These are phyloP conservation scores for Cryphonectria nitschkei DNA, from an alignment of 2,329 filamentous ascomycete species.

Conservation along the genomic window DNA sequence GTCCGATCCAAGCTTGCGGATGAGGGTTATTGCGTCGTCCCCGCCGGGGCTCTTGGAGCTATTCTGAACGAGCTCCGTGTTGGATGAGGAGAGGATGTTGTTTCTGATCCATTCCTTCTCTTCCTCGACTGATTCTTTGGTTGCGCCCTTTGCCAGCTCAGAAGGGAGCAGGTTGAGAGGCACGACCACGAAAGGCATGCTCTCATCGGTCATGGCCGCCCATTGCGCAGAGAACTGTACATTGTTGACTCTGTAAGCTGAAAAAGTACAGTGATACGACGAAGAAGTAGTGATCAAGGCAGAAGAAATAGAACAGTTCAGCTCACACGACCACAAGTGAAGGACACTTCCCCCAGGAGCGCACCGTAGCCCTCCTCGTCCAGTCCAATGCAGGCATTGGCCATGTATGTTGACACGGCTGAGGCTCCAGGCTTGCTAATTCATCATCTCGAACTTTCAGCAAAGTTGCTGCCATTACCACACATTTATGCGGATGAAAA, in stretches of 20 bases:
- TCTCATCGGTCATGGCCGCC: slow-evolving; percentile 43
- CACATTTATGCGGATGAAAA: not conserved
- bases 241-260: not conserved
- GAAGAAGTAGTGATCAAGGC: not conserved
- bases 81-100: slow-evolving; percentile 43
- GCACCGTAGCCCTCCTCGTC: slow-evolving; percentile 46
- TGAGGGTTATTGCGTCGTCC: slow-evolving; percentile 42
- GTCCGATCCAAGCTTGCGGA: slow-evolving; percentile 49
- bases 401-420: slow-evolving; percentile 49
- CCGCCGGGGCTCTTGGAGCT: slow-evolving; percentile 34
- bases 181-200: slow-evolving; percentile 41
- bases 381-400: slow-evolving; percentile 48
- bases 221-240: slow-evolving; percentile 45
- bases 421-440: slow-evolving; percentile 51
- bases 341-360: slow-evolving; percentile 48
- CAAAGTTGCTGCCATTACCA: not conserved
- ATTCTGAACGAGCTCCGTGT: slow-evolving; percentile 41
- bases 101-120: slow-evolving; percentile 45
- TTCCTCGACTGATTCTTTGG: slow-evolving; percentile 36
- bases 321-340: slow-evolving; percentile 46
- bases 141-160: slow-evolving; percentile 23
- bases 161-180: slow-evolving; percentile 46
- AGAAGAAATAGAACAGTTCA: not conserved
- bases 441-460: not conserved
- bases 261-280: no score